Evolutionary conservation across 2,329 filamentous ascomycete species (phyloP), one percentile per base, ranked within the genome.

Genomic region (Colletotrichum sp.): DNA sequence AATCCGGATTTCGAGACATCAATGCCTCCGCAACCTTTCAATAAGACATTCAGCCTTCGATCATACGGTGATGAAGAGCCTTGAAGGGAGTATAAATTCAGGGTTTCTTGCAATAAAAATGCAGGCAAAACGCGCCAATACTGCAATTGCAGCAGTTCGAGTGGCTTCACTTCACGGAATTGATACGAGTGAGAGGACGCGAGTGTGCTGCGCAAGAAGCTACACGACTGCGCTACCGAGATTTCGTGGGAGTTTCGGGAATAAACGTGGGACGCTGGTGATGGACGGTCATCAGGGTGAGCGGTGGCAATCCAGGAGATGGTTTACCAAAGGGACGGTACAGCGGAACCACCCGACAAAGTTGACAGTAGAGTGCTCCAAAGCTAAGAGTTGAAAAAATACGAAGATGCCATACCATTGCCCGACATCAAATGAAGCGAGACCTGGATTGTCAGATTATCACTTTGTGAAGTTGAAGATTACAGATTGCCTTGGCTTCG

Each of bases 181-280:
- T 0, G 8, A 44, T 49, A 1, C n/a, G 3, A n/a, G 1, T n/a
- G 39, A 49, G 39, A 49, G 9, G 3, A 0, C 15, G 2, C 9
- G 9, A 49, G 5, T n/a, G 39, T 49, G 19, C 39, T 6, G 19
- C 39, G 39, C 3, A n/a, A 49, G 19, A 1, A n/a, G 9, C 39
- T 49, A n/a, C 9, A 49, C 3, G 6, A 4, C 5, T 12, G 1
- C 3, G 19, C 19, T 5, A 11, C 39, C 16, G 0, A 6, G 3
- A 12, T 2, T 12, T 5, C 1, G 3, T 2, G 39, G 3, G 39
- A 5, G 39, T 5, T 4, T 12, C 19, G 3, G n/a, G 19, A 12
- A 49, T n/a, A 49, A 1, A 49, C 39, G 19, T 12, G 1, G 19
- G 39, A 49, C 5, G 9, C 1, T 49, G 39, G 9, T 49, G 19